A percentile compares a stretch with the other conserved stretches of the same genome.
phyloP scores from a whole-genome alignment of 805 yeast genomes.

The Torulaspora microellipsoides region DNA sequence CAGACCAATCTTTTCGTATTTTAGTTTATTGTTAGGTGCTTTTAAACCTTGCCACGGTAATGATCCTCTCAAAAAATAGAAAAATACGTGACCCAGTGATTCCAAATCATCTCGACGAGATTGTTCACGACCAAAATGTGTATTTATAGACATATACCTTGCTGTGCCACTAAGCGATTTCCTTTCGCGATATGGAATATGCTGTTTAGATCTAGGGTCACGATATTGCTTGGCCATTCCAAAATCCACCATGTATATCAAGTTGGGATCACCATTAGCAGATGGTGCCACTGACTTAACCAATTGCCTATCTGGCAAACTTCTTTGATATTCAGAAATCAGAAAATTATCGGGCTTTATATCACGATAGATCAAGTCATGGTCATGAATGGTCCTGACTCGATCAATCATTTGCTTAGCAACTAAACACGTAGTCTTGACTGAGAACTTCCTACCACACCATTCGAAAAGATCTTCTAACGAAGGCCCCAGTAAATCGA shows the following conservation, averaged over 20 bases:
- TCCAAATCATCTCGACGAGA: conserved; percentile 80
- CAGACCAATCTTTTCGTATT: conserved; percentile 80
- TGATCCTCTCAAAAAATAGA: conserved; percentile 72
- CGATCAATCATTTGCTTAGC: conserved; percentile 75
- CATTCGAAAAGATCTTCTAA: conserved; percentile 81
- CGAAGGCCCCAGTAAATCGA: conserved; percentile 75
- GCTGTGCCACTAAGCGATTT: conserved; percentile 83
- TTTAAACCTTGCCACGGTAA: conserved; percentile 90
- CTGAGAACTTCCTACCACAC: conserved; percentile 74
- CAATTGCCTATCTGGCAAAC: conserved; percentile 15
- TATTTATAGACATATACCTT: conserved; percentile 80
- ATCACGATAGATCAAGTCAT: conserved; percentile 73
- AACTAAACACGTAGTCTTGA: conserved; percentile 67
- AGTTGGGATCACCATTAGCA: conserved; percentile 55
- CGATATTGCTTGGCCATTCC: conserved; percentile 87
- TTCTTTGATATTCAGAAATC: conserved; percentile 38
- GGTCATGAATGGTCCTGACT: conserved; percentile 69
- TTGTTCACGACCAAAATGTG: conserved; percentile 84
- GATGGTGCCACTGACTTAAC: conserved; percentile 45
- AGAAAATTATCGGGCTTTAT: conserved; percentile 81
- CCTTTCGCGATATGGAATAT: conserved; percentile 76
- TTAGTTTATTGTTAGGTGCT: conserved; percentile 79
- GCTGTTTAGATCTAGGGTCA: conserved; percentile 74
- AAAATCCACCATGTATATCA: conserved; percentile 71
- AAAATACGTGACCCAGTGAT: conserved; percentile 75